These are phyloP conservation scores for Podospora pseudopauciseta DNA, from an alignment of 495 filamentous ascomycete genomes.

Conservation along the genomic window DNA sequence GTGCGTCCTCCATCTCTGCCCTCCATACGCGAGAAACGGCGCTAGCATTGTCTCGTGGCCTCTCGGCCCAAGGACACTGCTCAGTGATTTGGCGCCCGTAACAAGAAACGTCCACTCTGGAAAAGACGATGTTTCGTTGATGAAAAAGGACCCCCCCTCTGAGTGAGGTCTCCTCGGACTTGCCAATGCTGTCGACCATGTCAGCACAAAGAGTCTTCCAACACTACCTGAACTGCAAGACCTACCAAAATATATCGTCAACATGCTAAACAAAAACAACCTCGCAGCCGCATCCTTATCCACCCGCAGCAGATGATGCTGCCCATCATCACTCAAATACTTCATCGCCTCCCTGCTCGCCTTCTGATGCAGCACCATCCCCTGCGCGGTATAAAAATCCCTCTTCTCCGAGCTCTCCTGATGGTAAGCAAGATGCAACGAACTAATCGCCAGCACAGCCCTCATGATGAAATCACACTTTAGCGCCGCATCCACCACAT, in stretches of 20 bases:
- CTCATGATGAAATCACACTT: constrained; percentile 53
- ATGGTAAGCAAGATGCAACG: constrained; percentile 52
- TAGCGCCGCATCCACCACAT: constrained; percentile 41
- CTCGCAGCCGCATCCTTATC: constrained; percentile 21
- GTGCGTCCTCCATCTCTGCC: constrained; percentile 22
- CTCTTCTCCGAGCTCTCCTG: constrained; percentile 31
- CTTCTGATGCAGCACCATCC: constrained; percentile 48
- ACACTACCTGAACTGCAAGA: not conserved
- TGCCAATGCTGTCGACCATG: constrained; percentile 20
- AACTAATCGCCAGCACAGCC: constrained; percentile 51
- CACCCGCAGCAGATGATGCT: constrained; percentile 1
- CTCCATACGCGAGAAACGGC: constrained; percentile 31
- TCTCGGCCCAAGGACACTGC: constrained; percentile 20
- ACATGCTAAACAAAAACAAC: constrained; percentile 34
- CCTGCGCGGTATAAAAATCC: constrained; percentile 48
- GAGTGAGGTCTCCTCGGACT: constrained; percentile 28
- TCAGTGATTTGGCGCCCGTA: constrained; percentile 29
- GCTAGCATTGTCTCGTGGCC: constrained; percentile 20
- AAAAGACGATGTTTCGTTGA: constrained; percentile 24
- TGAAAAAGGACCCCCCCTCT: constrained; percentile 31
- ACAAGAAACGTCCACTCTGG: constrained; percentile 39
- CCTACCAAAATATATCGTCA: constrained; percentile 37
- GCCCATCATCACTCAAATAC: constrained; percentile 15
- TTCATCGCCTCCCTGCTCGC: constrained; percentile 32
- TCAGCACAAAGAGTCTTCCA: not conserved